Base-by-base conservation (phyloP, 2,329 filamentous ascomycete genomes). In the Sphaerulina vaccinii region DNA sequence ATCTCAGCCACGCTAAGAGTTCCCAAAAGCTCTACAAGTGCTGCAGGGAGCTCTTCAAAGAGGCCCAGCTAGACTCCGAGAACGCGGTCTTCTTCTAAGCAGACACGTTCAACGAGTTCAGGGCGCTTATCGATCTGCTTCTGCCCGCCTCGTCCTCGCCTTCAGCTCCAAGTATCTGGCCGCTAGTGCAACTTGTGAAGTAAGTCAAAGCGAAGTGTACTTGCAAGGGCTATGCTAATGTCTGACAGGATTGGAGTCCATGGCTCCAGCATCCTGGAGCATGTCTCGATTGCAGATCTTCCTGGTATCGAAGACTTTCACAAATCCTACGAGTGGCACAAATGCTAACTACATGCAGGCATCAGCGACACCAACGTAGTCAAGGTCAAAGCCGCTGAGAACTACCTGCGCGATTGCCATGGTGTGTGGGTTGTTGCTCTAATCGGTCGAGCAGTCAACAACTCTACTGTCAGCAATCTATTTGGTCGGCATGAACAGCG, bases 271-370 rank as follows among this genome's bases (percentile, higher is more conserved):
- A 5, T 59, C 3, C 46, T 59, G 1, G 3, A 49, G 2, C 33
- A 53, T 16, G 16, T 50, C 9, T 49, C 42, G 1, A 24, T 61
- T 10, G 41, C 41, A 0, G 59, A 61, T 42, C 47, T 61, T 1
- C 54, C 59, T 29, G 58, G 58, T 58, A 51, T 21, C 49, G 16
- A 4, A n/a, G 22, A 2, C n/a, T 23, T 43, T 18, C 15, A 27
- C n/a, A n/a, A 22, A 9, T 13, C n/a, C 21, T 9, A n/a, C 3
- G 18, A 16, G 29, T 51, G 15, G 45, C 36, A 6, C 15, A n/a
- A n/a, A 13, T 23, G 16, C 36, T 48, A 16, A 41, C 19, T 1
- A 4, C 9, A 37, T 23, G 5, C 24, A 57, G 58, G 58, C 3
- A 33, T 55, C 3, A 19, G 16, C 19, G 59, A 61, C 21, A 56